Evolutionary conservation across 139 green algal species (phyloP).

Genomic region (Tetradesmus obliquus): DNA sequence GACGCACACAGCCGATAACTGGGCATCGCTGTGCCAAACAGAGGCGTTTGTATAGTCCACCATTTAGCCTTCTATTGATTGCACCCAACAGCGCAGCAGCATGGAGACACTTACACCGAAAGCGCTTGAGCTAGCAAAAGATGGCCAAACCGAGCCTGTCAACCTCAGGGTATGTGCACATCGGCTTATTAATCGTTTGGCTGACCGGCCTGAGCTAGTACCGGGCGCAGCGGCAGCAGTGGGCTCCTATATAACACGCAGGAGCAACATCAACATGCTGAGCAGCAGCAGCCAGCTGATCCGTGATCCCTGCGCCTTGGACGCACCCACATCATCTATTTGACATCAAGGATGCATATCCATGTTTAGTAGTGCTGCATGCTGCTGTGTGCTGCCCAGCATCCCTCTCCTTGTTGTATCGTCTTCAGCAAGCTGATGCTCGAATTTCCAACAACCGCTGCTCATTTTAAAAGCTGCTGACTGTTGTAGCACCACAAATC

Average conservation of each 20-base stretch:
- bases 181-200: not conserved
- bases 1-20: not conserved
- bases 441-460: too few relatives aligned
- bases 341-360: not conserved
- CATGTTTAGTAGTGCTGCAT: not conserved
- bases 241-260: not conserved
- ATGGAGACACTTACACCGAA: conserved; percentile 37
- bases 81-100: not conserved
- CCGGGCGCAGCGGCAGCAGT: not conserved
- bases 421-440: too few relatives aligned
- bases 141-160: conserved; percentile 13
- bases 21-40: not conserved
- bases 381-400: not conserved
- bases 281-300: not conserved
- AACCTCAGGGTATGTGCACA: conserved; percentile 7
- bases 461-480: not conserved
- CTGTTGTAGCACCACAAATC: not conserved
- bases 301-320: not conserved
- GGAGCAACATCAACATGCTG: not conserved
- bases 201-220: not conserved
- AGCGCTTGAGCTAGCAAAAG: conserved; percentile 23
- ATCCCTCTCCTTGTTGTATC: not conserved
- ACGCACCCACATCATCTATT: not conserved
- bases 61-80: not conserved
- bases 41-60: not conserved